These are phyloP conservation scores for Boletus barrowsii DNA, from an alignment of 768 basidiomycete genomes.

Conservation along the genomic window DNA sequence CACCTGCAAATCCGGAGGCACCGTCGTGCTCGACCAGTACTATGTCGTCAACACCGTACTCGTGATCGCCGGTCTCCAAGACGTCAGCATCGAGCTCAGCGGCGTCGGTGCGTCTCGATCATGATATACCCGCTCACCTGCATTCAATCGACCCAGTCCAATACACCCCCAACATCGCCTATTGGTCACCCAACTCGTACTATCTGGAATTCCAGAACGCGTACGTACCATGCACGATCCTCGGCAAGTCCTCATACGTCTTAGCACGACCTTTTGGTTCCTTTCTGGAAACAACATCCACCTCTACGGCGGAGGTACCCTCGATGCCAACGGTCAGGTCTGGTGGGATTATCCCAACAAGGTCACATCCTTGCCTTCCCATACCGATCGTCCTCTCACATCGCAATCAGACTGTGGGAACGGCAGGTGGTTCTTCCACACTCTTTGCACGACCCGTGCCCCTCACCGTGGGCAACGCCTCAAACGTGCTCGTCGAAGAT, in stretches of 20 bases:
- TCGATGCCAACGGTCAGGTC: slow-evolving; percentile 47
- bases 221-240: slow-evolving; percentile 16
- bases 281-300: slow-evolving; percentile 36
- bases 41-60: slow-evolving; percentile 40
- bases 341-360: slow-evolving; percentile 35
- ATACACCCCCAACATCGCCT: slow-evolving; percentile 40
- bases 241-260: not conserved
- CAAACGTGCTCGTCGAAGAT: slow-evolving; percentile 39
- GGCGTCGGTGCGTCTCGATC: slow-evolving; percentile 32
- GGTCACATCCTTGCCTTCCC: slow-evolving; percentile 13
- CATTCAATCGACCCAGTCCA: slow-evolving; percentile 20
- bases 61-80: slow-evolving; percentile 34
- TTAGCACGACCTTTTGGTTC: slow-evolving; percentile 41
- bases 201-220: slow-evolving; percentile 44
- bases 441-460: slow-evolving; percentile 44
- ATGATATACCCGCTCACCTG: not conserved
- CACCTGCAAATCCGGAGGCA: slow-evolving; percentile 27
- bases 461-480: slow-evolving; percentile 42
- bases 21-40: slow-evolving; percentile 32
- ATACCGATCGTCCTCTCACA: not conserved
- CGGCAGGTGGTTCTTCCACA: slow-evolving; percentile 41
- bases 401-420: slow-evolving; percentile 32
- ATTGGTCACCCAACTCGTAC: slow-evolving; percentile 39
- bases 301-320: slow-evolving; percentile 40
- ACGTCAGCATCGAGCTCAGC: slow-evolving; percentile 39